Base-by-base conservation (phyloP, 805 yeast genomes). In the Metschnikowia colocasiae region DNA sequence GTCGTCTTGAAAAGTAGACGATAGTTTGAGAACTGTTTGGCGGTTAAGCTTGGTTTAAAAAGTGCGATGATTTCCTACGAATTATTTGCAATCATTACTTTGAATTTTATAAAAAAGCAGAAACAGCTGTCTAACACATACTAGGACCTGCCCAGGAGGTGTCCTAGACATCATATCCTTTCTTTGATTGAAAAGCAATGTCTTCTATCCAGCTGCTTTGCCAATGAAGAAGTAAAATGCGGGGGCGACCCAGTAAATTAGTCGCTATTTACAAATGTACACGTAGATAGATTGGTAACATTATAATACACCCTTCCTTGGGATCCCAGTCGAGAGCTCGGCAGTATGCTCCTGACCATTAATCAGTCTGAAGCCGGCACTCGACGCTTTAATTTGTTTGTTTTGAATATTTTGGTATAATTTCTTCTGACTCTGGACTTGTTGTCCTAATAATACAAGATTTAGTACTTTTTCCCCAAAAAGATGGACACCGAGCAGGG, bases 401-500 rank as follows among this genome's bases (percentile, higher is more conserved):
- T 12, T 12, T 9, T 4, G 25, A 39, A 27, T 27, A 39, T 29
- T 29, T 38, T 20, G 19, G 18, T 39, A 20, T 33, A n/a, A 20
- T 39, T 27, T 29, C 34, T 30, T 19, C 18, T 22, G 34, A 29
- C 12, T 30, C 8, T 26, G 41, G 41, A 26, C 41, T 9, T 29
- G 9, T 30, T 15, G 33, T 29, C 42, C 34, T 19, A n/a, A 12
- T 26, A 16, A 15, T 37, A 30, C 25, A 20, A 12, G n/a, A 15
- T 10, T 15, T 31, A 40, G 15, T 31, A 40, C 52, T 64, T 62
- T 51, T 66, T 69, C 36, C 73, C 71, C 58, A 72, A 60, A 52
- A 75, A 70, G 55, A 72, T 69, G 40, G 68, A 62, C 27, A 71
- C 67, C 10, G 63, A 40, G 20, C 51, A 60, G 20, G 74, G 64